Percentiles rank a stretch among this genome's conserved stretches.
Evolutionary conservation across 2,329 filamentous ascomycete genomes (phyloP).

Genomic region (Fusarium verrucosum): DNA sequence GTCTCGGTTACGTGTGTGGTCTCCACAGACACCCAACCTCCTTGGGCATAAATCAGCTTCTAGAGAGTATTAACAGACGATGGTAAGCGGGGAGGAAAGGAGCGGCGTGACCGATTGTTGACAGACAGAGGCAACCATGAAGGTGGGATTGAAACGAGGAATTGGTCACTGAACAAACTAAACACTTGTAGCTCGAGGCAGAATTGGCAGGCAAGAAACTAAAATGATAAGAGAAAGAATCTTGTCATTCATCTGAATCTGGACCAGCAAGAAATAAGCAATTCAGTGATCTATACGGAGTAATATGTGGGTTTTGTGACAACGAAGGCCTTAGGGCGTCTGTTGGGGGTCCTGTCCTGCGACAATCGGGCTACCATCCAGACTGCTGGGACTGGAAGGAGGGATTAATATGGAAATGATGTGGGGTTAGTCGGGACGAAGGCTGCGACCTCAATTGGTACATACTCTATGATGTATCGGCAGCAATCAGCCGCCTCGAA

Average conservation of each 20-base stretch:
- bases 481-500: slow-evolving; percentile 39
- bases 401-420: slow-evolving; percentile 41
- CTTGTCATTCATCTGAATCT: slow-evolving; percentile 5
- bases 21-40: slow-evolving; percentile 26
- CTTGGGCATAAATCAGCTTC: slow-evolving; percentile 26
- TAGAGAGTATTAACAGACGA: slow-evolving; percentile 5
- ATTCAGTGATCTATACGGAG: slow-evolving; percentile 33
- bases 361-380: slow-evolving; percentile 29
- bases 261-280: slow-evolving; percentile 10
- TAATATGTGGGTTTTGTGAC: slow-evolving; percentile 33
- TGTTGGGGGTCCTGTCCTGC: slow-evolving; percentile 34
- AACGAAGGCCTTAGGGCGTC: slow-evolving; percentile 29
- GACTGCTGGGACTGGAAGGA: slow-evolving; percentile 37
- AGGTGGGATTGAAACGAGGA: slow-evolving; percentile 7
- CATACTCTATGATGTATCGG: no score
- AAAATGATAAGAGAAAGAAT: neutral
- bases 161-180: slow-evolving; percentile 7
- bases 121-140: slow-evolving; percentile 1
- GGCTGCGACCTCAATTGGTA: slow-evolving; percentile 35
- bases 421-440: slow-evolving; percentile 43
- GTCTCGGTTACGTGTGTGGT: slow-evolving; percentile 23
- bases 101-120: neutral
- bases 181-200: slow-evolving; percentile 7
- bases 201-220: neutral
- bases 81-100: slow-evolving; percentile 8